phyloP scores from a whole-genome alignment of 2,329 filamentous ascomycete genomes.

The Ascochyta rabiei region DNA sequence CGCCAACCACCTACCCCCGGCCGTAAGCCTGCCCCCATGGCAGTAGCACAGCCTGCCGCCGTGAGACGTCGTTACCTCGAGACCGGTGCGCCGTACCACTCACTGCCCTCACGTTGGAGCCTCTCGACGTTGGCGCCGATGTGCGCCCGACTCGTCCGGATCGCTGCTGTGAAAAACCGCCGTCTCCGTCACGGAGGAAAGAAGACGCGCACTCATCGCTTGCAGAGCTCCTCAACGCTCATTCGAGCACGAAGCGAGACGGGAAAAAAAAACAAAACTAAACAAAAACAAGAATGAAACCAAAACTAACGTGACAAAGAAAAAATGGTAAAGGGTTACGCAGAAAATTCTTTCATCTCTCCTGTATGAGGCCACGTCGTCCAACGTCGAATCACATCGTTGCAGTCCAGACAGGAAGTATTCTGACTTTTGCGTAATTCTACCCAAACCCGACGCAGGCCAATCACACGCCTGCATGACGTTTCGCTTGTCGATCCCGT shows the following conservation, averaged over 20 bases:
- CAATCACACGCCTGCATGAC: conserved; percentile 2
- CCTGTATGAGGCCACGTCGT: neutral
- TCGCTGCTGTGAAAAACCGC: neutral
- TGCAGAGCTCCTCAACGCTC: neutral
- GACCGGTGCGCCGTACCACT: conserved; percentile 4
- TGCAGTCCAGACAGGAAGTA: neutral
- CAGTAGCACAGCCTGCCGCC: conserved; percentile 9
- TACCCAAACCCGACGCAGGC: neutral
- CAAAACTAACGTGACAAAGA: neutral
- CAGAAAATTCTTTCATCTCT: neutral
- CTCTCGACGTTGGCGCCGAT: conserved; percentile 5
- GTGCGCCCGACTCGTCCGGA: conserved; percentile 1
- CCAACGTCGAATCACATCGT: conserved; percentile 1
- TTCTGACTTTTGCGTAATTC: conserved; percentile 5
- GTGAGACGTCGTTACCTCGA: conserved; percentile 7
- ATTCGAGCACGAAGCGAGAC: conserved; percentile 11
- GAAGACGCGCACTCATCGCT: neutral
- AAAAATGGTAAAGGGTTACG: neutral
- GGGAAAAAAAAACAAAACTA: no score
- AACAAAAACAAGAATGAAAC: no score
- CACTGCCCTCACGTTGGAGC: neutral
- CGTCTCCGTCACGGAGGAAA: conserved; percentile 2
- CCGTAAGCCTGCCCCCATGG: neutral
- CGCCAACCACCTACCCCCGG: neutral
- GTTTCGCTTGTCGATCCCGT: conserved; percentile 8